Evolutionary conservation across 2,329 filamentous ascomycete species (phyloP).

Genomic region (Fusarium pseudocircinatum): DNA sequence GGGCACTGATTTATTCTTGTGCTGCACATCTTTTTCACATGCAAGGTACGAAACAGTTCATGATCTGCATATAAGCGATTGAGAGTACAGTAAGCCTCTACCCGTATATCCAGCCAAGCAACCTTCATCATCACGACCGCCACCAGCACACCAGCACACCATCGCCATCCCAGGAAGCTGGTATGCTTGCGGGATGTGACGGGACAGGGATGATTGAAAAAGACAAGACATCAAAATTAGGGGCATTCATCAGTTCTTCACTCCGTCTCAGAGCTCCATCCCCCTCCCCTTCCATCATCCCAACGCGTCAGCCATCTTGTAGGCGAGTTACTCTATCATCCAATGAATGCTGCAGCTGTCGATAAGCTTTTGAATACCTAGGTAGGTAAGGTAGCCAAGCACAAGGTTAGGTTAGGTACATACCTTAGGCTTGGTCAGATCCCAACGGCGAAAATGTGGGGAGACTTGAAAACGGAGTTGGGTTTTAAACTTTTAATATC

Average conservation of each 20-base stretch:
- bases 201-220: constrained; percentile 5
- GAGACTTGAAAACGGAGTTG: neutral
- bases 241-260: neutral
- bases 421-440: constrained; percentile 2
- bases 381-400: constrained; percentile 15
- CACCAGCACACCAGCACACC: neutral
- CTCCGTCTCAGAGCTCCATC: neutral
- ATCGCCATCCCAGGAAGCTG: constrained; percentile 11
- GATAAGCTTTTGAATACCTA: constrained; percentile 17
- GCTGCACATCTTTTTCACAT: neutral
- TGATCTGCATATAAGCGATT: neutral
- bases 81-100: neutral
- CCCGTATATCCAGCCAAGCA: neutral
- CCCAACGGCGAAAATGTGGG: constrained; percentile 27
- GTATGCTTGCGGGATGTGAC: constrained; percentile 22
- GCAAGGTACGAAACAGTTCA: neutral
- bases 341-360: neutral
- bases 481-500: neutral
- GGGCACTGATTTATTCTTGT: neutral
- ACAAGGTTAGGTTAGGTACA: neutral
- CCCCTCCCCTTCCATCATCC: neutral
- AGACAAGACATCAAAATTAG: constrained; percentile 19
- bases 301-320: constrained; percentile 8
- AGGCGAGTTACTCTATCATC: neutral
- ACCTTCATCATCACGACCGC: neutral